phyloP scores from a whole-genome alignment of 805 yeast species.

The Cyberlindnera mrakii region DNA sequence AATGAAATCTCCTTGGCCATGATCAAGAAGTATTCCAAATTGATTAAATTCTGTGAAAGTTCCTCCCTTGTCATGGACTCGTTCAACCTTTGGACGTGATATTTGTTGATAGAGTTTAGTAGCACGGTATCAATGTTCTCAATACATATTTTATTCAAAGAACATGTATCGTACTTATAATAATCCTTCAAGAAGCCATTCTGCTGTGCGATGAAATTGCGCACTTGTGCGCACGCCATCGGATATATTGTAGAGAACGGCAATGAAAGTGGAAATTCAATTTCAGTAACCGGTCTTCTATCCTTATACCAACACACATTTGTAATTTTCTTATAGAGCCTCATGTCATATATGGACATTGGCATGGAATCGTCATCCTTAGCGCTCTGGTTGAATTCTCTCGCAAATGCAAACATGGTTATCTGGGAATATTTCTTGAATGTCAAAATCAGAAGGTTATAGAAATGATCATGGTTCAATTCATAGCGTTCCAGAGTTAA shows the following conservation, averaged over 20 bases:
- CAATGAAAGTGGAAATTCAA: conserved; percentile 50
- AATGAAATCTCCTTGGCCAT: conserved; percentile 61
- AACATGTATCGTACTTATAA: conserved; percentile 53
- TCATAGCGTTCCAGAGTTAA: conserved; percentile 73
- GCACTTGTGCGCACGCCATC: conserved; percentile 71
- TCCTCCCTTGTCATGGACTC: conserved; percentile 76
- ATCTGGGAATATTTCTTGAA: conserved; percentile 58
- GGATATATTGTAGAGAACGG: conserved; percentile 91
- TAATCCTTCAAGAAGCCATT: conserved; percentile 62
- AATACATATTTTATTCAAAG: conserved; percentile 54
- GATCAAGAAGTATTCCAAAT: conserved; percentile 77
- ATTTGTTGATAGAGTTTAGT: conserved; percentile 56
- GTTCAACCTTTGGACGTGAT: conserved; percentile 54
- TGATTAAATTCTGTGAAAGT: conserved; percentile 81
- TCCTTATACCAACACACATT: conserved; percentile 65
- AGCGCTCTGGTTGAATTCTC: conserved; percentile 56
- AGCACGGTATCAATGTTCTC: conserved; percentile 65
- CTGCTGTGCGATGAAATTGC: conserved; percentile 58
- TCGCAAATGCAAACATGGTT: conserved; percentile 47
- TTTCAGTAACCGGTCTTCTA: conserved; percentile 33
- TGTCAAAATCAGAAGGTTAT: conserved; percentile 51
- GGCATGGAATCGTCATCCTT: conserved; percentile 88
- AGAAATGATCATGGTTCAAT: conserved; percentile 52
- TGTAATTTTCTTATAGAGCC: conserved; percentile 57
- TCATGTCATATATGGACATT: conserved; percentile 54